Base-by-base conservation (phyloP, 805 yeast genomes). In the Lipomyces orientalis region DNA sequence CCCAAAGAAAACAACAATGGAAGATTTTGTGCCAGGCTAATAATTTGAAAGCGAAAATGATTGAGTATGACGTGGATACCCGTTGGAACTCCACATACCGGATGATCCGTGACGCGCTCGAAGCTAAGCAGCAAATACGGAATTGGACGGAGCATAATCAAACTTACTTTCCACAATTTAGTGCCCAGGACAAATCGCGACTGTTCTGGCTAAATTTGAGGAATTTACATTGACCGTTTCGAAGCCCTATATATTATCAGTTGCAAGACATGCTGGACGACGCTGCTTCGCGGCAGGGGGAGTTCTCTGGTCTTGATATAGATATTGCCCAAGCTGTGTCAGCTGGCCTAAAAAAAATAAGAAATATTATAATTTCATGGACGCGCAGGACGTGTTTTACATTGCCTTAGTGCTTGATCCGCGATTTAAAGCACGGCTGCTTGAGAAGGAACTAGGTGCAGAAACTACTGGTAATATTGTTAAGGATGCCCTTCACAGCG, bases 331-430 rank as follows among this genome's bases (percentile, higher is more conserved):
- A 58, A 22, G 60, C 60, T 58, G 49, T 58, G 46, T 22, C 51
- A 58, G 60, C 60, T 39, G n/a, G 60, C 34, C 60, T 58, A 29
- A 58, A 37, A 58, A 57, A 25, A 19, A 37, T 37, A 35, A 58
- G 60, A 33, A 37, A 37, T 58, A 58, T 43, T 58, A 35, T 39
- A 37, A 4, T 10, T 58, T 58, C 46, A 35, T 35, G 34, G 60
- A 58, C 19, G 39, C 43, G 31, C 31, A 35, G 34, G 60, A 58
- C 39, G 39, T 8, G 22, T 58, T 8, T 29, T 58, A 35, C 60
- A 37, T 19, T 6, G 60, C 52, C 37, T 37, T 58, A 43, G 35
- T 37, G 33, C 33, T 58, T n/a, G 60, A 58, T 58, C 60, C 60
- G 14, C 49, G 60, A 19, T 33, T 34, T 10, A 34, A 58, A 19